phyloP scores from a whole-genome alignment of 176 grass and related monocot species.

The Themeda triandra region DNA sequence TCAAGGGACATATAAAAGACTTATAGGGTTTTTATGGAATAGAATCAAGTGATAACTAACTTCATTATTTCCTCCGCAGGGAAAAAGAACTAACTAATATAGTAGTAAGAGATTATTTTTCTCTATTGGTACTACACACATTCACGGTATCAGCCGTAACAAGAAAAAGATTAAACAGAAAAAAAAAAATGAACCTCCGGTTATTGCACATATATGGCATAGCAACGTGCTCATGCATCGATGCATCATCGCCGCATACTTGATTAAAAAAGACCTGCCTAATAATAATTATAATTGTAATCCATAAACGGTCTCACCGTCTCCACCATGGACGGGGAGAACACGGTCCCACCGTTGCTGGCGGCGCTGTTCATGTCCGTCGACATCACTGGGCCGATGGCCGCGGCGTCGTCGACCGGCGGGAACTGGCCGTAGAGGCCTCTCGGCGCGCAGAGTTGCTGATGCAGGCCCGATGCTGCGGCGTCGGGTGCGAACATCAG shows the following conservation, averaged over 20 bases:
- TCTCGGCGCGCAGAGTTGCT: constrained; percentile 25
- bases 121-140: too few relatives aligned
- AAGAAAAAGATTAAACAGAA: not conserved
- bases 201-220: constrained; percentile 17
- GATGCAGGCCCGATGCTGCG: constrained; percentile 5
- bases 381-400: constrained; percentile 3
- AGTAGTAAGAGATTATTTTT: too few relatives aligned
- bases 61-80: not conserved
- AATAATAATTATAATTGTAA: not conserved
- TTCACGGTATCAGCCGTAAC: too few relatives aligned
- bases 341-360: not conserved
- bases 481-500: constrained; percentile 25
- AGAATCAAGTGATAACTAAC: not conserved
- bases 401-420: not conserved
- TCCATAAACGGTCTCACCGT: constrained; percentile 12
- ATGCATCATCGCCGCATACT: not conserved
- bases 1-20: not conserved
- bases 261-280: not conserved
- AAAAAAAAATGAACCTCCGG: not conserved
- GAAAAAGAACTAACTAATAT: too few relatives aligned
- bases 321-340: constrained; percentile 46
- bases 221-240: not conserved
- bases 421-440: constrained; percentile 35
- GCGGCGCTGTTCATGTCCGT: constrained; percentile 11
- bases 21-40: not conserved